These are phyloP conservation scores for California macrophylla DNA, from an alignment of 441 rosid genomes.

Conservation along the genomic window DNA sequence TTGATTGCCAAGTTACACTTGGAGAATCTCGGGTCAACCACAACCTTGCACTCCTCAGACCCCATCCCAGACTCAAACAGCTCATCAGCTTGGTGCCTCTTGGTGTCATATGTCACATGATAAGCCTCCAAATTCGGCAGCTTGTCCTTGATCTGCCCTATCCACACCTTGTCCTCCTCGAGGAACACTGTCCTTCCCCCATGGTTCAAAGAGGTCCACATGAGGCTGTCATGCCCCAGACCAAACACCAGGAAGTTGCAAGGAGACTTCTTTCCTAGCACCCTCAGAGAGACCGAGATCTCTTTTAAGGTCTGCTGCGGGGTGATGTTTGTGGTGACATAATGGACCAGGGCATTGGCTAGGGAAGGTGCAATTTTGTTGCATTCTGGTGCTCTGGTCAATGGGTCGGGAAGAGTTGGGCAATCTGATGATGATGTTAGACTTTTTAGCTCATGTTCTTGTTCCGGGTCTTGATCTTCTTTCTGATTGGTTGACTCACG, in stretches of 20 bases:
- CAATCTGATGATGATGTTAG: neutral
- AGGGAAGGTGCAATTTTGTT: constrained; percentile 42
- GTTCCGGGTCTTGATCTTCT: constrained; percentile 6
- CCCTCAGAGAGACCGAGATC: constrained; percentile 43
- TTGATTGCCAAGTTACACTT: constrained; percentile 42
- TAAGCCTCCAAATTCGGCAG: constrained; percentile 69
- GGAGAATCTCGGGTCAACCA: constrained; percentile 48
- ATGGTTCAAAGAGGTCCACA: constrained; percentile 85
- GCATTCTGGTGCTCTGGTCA: constrained; percentile 28
- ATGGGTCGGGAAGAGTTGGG: neutral
- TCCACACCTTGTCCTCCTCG: constrained; percentile 83
- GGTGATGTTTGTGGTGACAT: constrained; percentile 47
- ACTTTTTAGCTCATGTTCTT: neutral
- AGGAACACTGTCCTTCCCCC: constrained; percentile 76
- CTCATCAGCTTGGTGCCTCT: constrained; percentile 51
- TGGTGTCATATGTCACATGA: constrained; percentile 72
- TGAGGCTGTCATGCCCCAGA: constrained; percentile 83
- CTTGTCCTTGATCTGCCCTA: constrained; percentile 48
- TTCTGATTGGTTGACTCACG: neutral
- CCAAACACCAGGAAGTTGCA: constrained; percentile 82
- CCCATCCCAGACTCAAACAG: constrained; percentile 21
- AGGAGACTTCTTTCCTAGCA: constrained; percentile 45
- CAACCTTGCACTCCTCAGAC: constrained; percentile 33
- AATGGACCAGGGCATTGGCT: constrained; percentile 50
- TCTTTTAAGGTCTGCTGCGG: constrained; percentile 61